phyloP scores from a whole-genome alignment of 2,329 filamentous ascomycete species.

The Diaporthe australafricana region DNA sequence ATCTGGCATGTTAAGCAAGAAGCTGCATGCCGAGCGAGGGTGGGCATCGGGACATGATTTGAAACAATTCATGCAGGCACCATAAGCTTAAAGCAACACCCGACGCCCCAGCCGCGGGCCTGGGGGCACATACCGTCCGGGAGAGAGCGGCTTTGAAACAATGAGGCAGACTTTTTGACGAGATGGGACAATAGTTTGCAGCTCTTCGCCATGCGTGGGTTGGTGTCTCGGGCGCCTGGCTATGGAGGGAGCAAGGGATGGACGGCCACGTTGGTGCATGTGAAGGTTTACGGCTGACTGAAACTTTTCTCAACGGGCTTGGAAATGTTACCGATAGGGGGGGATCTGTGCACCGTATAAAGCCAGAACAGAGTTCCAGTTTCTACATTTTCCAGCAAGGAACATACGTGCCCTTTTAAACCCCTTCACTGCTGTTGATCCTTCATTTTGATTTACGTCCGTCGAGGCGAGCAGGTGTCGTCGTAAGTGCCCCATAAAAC shows the following conservation, averaged over 20 bases:
- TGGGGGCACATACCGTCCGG: not conserved
- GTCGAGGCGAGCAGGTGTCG: conserved; percentile 2
- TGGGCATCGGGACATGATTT: not conserved
- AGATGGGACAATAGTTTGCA: conserved; percentile 3
- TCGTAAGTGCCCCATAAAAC: conserved; percentile 28
- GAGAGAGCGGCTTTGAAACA: conserved; percentile 2
- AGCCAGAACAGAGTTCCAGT: not conserved
- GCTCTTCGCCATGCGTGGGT: not conserved
- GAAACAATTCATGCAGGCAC: conserved; percentile 11
- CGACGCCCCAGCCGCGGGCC: not conserved
- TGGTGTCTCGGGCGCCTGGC: not conserved
- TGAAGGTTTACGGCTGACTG: not conserved
- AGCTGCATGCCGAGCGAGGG: not conserved
- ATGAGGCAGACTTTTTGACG: not conserved
- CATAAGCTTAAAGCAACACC: not conserved
- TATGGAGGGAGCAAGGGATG: conserved; percentile 6
- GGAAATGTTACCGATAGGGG: not conserved
- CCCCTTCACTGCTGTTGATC: not conserved
- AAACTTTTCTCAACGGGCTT: not conserved
- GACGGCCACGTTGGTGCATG: conserved; percentile 12
- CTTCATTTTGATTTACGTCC: not conserved
- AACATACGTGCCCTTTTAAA: not conserved
- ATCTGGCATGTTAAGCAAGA: not conserved
- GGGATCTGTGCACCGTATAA: conserved; percentile 19
- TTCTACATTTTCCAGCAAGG: not conserved